phyloP scores from a whole-genome alignment of 768 basidiomycete genomes.

The Gymnopilus dilepis region DNA sequence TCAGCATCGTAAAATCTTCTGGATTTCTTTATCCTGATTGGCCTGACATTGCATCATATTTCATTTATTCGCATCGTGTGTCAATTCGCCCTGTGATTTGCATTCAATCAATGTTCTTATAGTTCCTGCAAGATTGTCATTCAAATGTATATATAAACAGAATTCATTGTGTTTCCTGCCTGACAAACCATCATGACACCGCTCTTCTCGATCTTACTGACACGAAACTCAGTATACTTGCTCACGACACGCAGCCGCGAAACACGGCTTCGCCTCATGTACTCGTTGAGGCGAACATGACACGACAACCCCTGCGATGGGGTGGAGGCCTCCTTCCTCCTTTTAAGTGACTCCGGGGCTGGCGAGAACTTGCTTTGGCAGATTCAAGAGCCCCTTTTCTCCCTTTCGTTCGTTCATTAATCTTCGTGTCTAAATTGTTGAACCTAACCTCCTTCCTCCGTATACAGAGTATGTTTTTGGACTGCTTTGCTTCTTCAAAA shows the following conservation, averaged over 20 bases:
- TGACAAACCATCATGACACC: neutral
- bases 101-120: conserved; percentile 12
- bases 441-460: neutral
- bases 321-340: too few species aligned
- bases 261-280: neutral
- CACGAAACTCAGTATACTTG: neutral
- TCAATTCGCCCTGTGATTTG: conserved; percentile 3
- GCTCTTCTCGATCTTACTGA: neutral
- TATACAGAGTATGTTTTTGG: neutral
- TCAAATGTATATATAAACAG: conserved; percentile 15
- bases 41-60: neutral
- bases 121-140: conserved; percentile 7
- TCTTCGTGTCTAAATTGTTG: neutral
- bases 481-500: neutral
- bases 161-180: conserved; percentile 1
- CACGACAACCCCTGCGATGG: conserved; percentile 25
- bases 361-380: too few species aligned
- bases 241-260: neutral
- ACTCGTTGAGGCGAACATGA: conserved; percentile 3
- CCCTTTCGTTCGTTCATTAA: too few species aligned
- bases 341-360: too few species aligned
- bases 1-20: neutral
- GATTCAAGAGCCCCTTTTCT: too few species aligned
- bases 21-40: neutral
- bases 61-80: conserved; percentile 4